These are phyloP conservation scores for Apiotrichum montevideense DNA, from an alignment of 1,284 basidiomycete genomes.

Conservation along the genomic window DNA sequence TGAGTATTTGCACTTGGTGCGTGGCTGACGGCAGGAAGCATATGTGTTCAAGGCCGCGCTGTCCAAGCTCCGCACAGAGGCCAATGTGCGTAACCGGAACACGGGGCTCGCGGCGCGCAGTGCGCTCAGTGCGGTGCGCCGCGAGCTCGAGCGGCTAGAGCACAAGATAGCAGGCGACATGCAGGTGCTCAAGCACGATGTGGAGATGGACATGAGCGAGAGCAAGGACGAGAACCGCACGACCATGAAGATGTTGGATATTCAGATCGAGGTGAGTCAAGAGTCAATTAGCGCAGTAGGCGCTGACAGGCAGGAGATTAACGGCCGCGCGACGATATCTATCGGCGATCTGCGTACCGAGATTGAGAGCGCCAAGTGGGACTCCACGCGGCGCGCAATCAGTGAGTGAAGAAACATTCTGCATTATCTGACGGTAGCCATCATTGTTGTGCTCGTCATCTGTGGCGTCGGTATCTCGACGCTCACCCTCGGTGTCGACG, in stretches of 20 bases:
- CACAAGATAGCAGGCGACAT: slow-evolving; percentile 94
- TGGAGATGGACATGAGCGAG: slow-evolving; percentile 93
- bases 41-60: slow-evolving; percentile 92
- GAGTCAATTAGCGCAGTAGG: too few species aligned
- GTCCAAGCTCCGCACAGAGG: slow-evolving; percentile 82
- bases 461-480: slow-evolving; percentile 14
- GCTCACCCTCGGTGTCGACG: slow-evolving; percentile 7
- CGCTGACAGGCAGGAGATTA: slow-evolving; percentile 57
- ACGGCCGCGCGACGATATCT: slow-evolving; percentile 78
- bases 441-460: slow-evolving; percentile 28
- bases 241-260: slow-evolving; percentile 79
- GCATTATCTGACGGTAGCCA: slow-evolving; percentile 16
- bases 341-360: slow-evolving; percentile 78
- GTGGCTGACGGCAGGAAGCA: slow-evolving; percentile 61
- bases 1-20: slow-evolving; percentile 48
- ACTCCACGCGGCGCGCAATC: slow-evolving; percentile 79
- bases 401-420: slow-evolving; percentile 52
- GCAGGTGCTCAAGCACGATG: slow-evolving; percentile 63
- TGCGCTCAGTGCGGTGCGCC: slow-evolving; percentile 66
- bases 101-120: slow-evolving; percentile 77
- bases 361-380: slow-evolving; percentile 85
- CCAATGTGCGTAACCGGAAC: slow-evolving; percentile 75
- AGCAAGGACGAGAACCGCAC: slow-evolving; percentile 88
- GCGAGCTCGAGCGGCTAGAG: slow-evolving; percentile 80
- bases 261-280: slow-evolving; percentile 70